Percentiles rank a stretch among this genome's conserved stretches.
These are phyloP conservation scores for Candida vaughaniae DNA, from an alignment of 805 yeast genomes.

Conservation along the genomic window DNA sequence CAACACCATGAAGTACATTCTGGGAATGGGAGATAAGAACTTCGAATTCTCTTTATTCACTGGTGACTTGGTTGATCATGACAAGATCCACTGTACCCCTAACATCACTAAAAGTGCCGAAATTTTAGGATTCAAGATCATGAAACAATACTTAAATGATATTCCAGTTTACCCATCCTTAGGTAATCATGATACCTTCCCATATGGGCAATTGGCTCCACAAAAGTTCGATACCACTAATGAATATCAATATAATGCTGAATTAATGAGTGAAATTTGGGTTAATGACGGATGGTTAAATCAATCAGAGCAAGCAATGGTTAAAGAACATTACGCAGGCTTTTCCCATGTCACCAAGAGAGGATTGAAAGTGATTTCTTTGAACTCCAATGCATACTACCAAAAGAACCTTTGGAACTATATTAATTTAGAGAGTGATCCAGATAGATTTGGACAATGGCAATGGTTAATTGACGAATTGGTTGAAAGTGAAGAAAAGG, in stretches of 20 bases:
- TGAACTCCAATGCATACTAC: constrained; percentile 70
- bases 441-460: constrained; percentile 64
- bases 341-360: constrained; percentile 53
- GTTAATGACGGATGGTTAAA: constrained; percentile 38
- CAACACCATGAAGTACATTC: constrained; percentile 44
- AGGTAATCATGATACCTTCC: constrained; percentile 74
- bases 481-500: constrained; percentile 53
- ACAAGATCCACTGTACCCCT: constrained; percentile 47
- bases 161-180: constrained; percentile 61
- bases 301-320: constrained; percentile 19
- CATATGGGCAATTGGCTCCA: constrained; percentile 69
- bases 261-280: constrained; percentile 37
- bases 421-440: constrained; percentile 49
- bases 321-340: constrained; percentile 57
- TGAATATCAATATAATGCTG: constrained; percentile 39
- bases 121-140: constrained; percentile 62
- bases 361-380: constrained; percentile 59
- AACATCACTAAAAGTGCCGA: constrained; percentile 72
- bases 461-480: constrained; percentile 61
- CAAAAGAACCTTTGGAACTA: constrained; percentile 52
- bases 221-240: constrained; percentile 23
- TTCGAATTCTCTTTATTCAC: constrained; percentile 68
- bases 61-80: constrained; percentile 75
- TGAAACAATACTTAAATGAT: constrained; percentile 51
- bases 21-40: constrained; percentile 21